A percentile compares a stretch with the other conserved stretches of the same genome.
phyloP scores from a whole-genome alignment of 2,329 filamentous ascomycete genomes.

The Ophiognomonia clavigignenti-juglandacearum region DNA sequence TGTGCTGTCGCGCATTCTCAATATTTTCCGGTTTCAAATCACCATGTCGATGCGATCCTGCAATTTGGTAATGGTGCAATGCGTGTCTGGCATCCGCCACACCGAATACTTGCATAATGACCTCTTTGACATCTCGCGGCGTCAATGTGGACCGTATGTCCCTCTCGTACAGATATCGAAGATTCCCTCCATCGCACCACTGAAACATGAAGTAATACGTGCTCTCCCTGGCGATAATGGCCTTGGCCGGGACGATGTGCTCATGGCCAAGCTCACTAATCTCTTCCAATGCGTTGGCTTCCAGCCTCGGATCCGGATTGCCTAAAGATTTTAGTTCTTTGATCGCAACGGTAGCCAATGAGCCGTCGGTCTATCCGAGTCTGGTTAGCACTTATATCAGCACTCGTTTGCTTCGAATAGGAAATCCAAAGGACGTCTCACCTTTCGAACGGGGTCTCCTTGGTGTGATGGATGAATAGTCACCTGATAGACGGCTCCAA shows the following conservation, averaged over 20 bases:
- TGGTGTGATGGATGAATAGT: conserved; percentile 1
- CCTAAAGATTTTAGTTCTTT: not conserved
- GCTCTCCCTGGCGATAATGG: not conserved
- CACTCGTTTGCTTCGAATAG: no score
- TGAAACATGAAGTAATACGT: conserved; percentile 1
- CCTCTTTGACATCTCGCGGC: not conserved
- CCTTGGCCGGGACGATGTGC: not conserved
- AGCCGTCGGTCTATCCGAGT: not conserved
- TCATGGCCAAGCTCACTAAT: not conserved
- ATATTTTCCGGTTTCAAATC: conserved; percentile 2
- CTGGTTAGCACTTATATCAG: not conserved
- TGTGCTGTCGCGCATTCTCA: not conserved
- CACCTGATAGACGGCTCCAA: not conserved
- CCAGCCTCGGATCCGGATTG: no score
- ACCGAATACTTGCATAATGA: not conserved
- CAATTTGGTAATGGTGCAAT: not conserved
- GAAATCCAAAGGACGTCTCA: not conserved
- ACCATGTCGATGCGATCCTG: not conserved
- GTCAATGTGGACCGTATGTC: not conserved
- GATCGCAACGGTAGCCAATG: not conserved
- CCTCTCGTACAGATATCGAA: not conserved
- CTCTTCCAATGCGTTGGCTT: not conserved
- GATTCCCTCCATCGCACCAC: conserved; percentile 2
- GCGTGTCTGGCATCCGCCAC: not conserved
- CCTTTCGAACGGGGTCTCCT: not conserved